phyloP scores from a whole-genome alignment of 2,329 filamentous ascomycete species.

The Atkinsonella hypoxylon region DNA sequence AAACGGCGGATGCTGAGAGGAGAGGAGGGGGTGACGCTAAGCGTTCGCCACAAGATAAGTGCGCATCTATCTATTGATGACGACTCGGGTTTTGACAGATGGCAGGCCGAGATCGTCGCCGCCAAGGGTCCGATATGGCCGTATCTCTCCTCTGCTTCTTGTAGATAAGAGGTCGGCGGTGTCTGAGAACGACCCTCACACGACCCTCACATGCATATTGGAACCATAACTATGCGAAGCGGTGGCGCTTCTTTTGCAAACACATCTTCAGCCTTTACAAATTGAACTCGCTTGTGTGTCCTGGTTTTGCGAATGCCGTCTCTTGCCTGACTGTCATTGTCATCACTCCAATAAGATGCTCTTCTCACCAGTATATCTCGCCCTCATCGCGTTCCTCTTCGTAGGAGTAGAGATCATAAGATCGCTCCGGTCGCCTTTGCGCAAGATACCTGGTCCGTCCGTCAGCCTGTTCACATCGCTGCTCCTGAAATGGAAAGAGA shows the following conservation, averaged over 20 bases:
- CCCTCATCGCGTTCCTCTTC: constrained; percentile 14
- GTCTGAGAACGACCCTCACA: background rate
- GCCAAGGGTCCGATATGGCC: background rate
- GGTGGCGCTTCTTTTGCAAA: no score
- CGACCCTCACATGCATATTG: no score
- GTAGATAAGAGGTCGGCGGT: background rate
- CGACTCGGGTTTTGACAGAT: background rate
- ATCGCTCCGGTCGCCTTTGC: constrained; percentile 21
- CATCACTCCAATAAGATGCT: constrained; percentile 12
- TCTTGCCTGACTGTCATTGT: background rate
- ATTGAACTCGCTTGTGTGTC: background rate
- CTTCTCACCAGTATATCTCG: constrained; percentile 16
- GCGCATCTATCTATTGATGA: background rate
- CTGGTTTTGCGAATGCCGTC: background rate
- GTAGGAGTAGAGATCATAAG: constrained; percentile 14
- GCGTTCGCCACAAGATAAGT: background rate
- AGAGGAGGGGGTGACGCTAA: background rate
- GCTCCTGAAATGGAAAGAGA: constrained; percentile 43
- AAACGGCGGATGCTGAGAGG: background rate
- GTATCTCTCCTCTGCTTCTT: background rate
- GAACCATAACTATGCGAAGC: no score
- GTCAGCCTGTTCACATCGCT: constrained; percentile 37
- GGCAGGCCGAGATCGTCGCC: constrained; percentile 1
- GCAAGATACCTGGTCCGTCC: constrained; percentile 35
- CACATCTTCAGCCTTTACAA: background rate